phyloP scores from a whole-genome alignment of 192 early-diverging fungal genomes.

The Diversispora epigaea region DNA sequence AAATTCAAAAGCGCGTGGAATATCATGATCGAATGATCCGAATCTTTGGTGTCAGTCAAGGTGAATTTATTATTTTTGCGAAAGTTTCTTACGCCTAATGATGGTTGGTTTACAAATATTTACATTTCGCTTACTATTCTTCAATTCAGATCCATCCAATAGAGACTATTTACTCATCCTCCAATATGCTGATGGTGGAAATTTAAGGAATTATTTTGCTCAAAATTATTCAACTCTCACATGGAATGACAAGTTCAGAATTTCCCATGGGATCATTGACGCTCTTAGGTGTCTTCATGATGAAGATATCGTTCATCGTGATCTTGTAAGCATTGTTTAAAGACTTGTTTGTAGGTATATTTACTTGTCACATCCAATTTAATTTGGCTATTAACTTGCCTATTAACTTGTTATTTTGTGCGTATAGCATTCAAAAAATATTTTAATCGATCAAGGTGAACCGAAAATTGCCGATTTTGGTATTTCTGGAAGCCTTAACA shows the following conservation, averaged over 20 bases:
- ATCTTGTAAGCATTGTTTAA: constrained; percentile 29
- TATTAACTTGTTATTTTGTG: no score
- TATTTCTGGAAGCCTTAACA: constrained; percentile 10
- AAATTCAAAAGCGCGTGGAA: constrained; percentile 24
- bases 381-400: no score
- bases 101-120: neutral
- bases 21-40: constrained; percentile 8
- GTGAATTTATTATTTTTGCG: neutral
- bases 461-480: constrained; percentile 15
- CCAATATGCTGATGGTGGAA: constrained; percentile 23
- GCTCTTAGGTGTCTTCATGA: constrained; percentile 36
- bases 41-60: constrained; percentile 19
- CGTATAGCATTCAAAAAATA: constrained; percentile 12
- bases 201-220: constrained; percentile 5
- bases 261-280: constrained; percentile 33
- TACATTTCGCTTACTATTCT: neutral
- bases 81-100: neutral
- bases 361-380: no score
- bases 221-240: constrained; percentile 31
- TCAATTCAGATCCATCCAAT: constrained; percentile 15
- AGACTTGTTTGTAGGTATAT: neutral
- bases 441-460: no score
- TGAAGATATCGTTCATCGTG: constrained; percentile 41
- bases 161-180: constrained; percentile 10
- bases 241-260: constrained; percentile 41